Evolutionary conservation across 2,329 filamentous ascomycete genomes (phyloP).

Genomic region (Fusarium xyrophilum): DNA sequence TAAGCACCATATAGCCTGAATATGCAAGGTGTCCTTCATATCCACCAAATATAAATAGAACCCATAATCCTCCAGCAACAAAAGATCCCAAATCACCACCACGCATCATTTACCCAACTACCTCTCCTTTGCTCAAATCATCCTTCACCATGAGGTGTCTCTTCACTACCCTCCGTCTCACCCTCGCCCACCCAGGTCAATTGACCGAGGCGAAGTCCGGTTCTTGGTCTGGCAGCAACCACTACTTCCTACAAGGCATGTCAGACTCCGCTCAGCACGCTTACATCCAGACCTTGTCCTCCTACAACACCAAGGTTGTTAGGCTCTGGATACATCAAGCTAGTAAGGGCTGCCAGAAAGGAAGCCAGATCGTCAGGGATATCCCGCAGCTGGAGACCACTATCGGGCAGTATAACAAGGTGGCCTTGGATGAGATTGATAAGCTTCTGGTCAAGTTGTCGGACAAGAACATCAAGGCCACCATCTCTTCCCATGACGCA

Average conservation of each 20-base stretch:
- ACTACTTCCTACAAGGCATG: not conserved
- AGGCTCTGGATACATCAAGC: not conserved
- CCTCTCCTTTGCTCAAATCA: rapidly evolving
- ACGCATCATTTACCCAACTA: not conserved
- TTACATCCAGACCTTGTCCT: not conserved
- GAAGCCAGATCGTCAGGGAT: not conserved
- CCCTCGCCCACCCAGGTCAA: rapidly evolving
- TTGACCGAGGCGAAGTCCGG: not conserved
- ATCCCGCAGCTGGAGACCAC: not conserved
- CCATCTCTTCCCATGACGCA: not conserved
- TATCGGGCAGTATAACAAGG: not conserved
- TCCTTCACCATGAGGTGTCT: rapidly evolving
- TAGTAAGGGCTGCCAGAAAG: not conserved
- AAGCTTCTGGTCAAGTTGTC: not conserved
- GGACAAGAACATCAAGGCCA: not conserved
- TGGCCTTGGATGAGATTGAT: not conserved
- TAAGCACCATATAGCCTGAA: not conserved
- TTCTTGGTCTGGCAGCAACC: not conserved
- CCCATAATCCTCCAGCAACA: rapidly evolving
- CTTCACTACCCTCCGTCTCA: rapidly evolving
- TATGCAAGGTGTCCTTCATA: too few relatives aligned
- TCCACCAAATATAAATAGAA: not conserved
- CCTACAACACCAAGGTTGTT: not conserved
- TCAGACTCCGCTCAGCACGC: not conserved
- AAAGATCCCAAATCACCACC: rapidly evolving